Conservation (phyloP, 106 monocot species). For the Dendrobium catenatum region DNA sequence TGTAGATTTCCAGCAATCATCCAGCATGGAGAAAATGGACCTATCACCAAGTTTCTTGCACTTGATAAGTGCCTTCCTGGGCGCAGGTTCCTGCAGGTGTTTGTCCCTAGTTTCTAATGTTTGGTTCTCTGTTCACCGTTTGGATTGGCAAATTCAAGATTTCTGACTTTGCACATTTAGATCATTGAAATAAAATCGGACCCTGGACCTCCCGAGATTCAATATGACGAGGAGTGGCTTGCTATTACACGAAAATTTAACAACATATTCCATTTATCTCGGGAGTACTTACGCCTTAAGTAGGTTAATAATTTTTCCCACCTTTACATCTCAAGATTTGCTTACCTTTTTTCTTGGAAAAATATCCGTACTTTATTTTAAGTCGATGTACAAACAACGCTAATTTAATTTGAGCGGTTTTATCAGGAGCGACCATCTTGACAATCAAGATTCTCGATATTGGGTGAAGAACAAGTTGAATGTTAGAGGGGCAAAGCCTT, state of each 20-base stretch:
- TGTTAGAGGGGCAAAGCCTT: conserved; percentile 61
- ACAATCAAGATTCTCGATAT: conserved; percentile 38
- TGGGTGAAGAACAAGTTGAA: conserved; percentile 61
- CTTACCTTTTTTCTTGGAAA: not conserved
- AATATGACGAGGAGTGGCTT: conserved; percentile 95
- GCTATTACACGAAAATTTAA: conserved; percentile 75
- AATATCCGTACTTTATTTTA: not conserved
- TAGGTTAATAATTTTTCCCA: conserved; percentile 12
- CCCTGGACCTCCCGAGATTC: conserved; percentile 74
- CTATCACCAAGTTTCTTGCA: conserved; percentile 87
- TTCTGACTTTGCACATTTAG: conserved; percentile 26
- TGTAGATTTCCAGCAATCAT: conserved; percentile 86
- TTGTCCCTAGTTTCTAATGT: conserved; percentile 1
- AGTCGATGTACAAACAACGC: not conserved
- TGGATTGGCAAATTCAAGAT: not conserved
- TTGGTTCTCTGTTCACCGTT: not conserved
- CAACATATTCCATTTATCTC: conserved; percentile 55
- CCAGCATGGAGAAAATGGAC: conserved; percentile 73
- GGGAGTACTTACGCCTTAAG: conserved; percentile 19
- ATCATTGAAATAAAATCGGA: conserved; percentile 77
- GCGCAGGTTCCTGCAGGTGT: conserved; percentile 74
- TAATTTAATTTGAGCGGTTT: not conserved
- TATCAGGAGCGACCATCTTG: conserved; percentile 38
- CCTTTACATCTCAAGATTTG: not conserved
- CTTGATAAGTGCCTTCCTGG: conserved; percentile 87